These are phyloP conservation scores for Suillus spraguei DNA, from an alignment of 768 basidiomycete species.

Conservation along the genomic window DNA sequence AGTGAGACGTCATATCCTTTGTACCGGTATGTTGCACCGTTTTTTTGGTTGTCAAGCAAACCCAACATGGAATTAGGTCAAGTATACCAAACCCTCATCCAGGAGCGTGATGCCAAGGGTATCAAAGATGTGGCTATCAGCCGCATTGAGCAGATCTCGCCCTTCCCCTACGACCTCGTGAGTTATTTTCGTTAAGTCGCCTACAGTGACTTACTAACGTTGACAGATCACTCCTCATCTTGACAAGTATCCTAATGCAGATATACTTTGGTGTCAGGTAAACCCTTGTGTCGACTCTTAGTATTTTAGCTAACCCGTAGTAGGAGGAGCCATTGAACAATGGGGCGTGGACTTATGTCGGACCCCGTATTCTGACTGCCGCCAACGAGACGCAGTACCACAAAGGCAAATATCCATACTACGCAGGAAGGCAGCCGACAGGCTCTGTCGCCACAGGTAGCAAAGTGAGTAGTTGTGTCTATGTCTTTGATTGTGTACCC, in stretches of 20 bases:
- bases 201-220: conserved; percentile 13
- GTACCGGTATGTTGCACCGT: conserved; percentile 56
- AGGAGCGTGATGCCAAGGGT: conserved; percentile 89
- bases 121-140: conserved; percentile 95
- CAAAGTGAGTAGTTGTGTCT: conserved; percentile 56
- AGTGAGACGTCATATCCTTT: conserved; percentile 90
- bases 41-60: conserved; percentile 9
- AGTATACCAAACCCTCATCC: conserved; percentile 88
- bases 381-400: conserved; percentile 89
- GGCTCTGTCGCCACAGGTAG: conserved; percentile 92
- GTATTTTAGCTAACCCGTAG: conserved; percentile 10
- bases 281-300: background rate
- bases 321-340: conserved; percentile 96
- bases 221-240: conserved; percentile 85
- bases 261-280: conserved; percentile 90
- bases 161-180: conserved; percentile 96
- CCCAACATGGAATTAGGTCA: conserved; percentile 58
- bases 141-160: conserved; percentile 92
- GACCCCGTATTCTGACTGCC: conserved; percentile 92
- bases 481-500: background rate
- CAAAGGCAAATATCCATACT: conserved; percentile 85
- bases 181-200: conserved; percentile 25
- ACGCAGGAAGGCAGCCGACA: conserved; percentile 91
- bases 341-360: conserved; percentile 96
- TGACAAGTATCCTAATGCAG: conserved; percentile 96